Evolutionary conservation across 108 stramenopile genomes (phyloP).

Genomic region (Fragilaria crotonensis): DNA sequence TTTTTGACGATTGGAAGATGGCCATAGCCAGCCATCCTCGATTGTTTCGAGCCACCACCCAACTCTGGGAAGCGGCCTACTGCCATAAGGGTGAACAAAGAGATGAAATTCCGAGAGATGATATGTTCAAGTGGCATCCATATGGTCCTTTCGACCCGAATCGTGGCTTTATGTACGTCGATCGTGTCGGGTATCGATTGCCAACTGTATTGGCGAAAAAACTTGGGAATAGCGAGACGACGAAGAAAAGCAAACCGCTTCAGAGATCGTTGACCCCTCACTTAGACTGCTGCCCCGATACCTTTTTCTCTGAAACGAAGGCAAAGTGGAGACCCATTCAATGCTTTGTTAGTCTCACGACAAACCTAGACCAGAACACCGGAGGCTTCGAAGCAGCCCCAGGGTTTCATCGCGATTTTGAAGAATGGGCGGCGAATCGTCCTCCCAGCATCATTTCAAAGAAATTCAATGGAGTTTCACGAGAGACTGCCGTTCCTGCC

Average conservation of each 20-base stretch:
- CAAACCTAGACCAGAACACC: conserved; percentile 59
- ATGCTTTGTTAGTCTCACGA: conserved; percentile 83
- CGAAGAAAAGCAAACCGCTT: conserved; percentile 36
- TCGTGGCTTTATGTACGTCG: conserved; percentile 78
- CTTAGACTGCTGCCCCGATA: conserved; percentile 90
- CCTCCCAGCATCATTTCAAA: conserved; percentile 11
- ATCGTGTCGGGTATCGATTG: conserved; percentile 83
- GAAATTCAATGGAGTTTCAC: background rate
- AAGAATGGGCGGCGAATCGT: conserved; percentile 49
- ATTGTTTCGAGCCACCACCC: conserved; percentile 55
- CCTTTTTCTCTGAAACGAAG: conserved; percentile 34
- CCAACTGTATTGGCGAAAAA: conserved; percentile 58
- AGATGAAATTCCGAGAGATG: conserved; percentile 20
- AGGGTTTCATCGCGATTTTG: conserved; percentile 91
- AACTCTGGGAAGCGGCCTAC: conserved; percentile 78
- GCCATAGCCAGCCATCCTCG: conserved; percentile 50
- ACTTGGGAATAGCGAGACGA: conserved; percentile 51
- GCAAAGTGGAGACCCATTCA: conserved; percentile 91
- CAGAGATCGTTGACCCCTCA: conserved; percentile 92
- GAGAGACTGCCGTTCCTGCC: conserved; percentile 11
- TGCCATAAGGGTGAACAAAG: conserved; percentile 45
- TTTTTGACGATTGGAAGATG: conserved; percentile 84
- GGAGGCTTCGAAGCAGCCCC: conserved; percentile 88
- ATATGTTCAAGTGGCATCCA: conserved; percentile 61
- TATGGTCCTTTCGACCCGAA: conserved; percentile 62